Evolutionary conservation across 306 rosid species (phyloP), one percentile per base, ranked within the genome.

Genomic region (Purshia tridentata): DNA sequence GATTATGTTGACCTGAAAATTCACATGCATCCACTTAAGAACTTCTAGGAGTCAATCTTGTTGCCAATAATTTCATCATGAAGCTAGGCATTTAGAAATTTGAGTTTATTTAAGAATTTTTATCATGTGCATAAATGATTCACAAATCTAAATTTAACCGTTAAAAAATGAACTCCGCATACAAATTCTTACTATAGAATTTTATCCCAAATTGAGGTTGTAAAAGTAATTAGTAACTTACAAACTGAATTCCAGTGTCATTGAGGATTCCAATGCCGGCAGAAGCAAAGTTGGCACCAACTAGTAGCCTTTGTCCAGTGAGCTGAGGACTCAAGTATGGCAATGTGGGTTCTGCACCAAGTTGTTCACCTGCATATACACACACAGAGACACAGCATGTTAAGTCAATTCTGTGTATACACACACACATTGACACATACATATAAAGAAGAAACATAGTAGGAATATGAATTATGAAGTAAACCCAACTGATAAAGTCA

Each of bases 181-280:
- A 29, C 35, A 29, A 29, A 29, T 29, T 1, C 35, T 29, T 29
- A 29, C 35, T 29, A 29, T 1, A 29, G 35, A 29, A 1, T 29
- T 29, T 29, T 29, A 29, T 3, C 35, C 35, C 35, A 29, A 29
- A 29, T 16, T 49, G 53, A 12, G 16, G 5, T 2, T 50, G 16
- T 13, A 22, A 2, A 18, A 6, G 20, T 19, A 14, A 35, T 15
- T 14, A 71, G 10, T n/a, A 45, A 74, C 80, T 61, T 69, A 92
- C 98, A 56, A 92, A 92, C 47, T 92, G 98, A 48, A 90, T 10
- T 80, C 98, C 98, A 0, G 98, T 92, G 85, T 92, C 98, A 63
- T 92, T 92, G 16, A 92, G 91, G 70, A 92, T 88, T 71, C 98
- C 98, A 58, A 92, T 88, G 55, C 98, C 98, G 5, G 98, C 98